phyloP scores from a whole-genome alignment of 768 basidiomycete genomes.

The Trametes gibbosa region DNA sequence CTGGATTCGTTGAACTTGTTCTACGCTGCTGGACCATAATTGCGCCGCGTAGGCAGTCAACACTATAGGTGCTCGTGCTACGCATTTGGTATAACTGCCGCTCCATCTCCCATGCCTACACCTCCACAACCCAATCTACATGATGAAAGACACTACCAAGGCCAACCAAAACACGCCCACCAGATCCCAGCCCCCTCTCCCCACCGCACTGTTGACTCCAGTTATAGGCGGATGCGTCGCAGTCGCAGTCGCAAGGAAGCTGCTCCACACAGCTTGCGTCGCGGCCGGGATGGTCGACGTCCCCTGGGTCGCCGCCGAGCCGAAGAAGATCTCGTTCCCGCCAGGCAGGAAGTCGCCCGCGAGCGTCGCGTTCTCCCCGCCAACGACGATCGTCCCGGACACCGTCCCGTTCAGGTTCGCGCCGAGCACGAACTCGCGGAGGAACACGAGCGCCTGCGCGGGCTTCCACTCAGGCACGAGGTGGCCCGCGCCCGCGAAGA shows the following conservation, averaged over 20 bases:
- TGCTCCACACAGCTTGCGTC: constrained; percentile 32
- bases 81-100: too few species aligned
- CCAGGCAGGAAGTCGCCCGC: constrained; percentile 48
- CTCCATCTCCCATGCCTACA: too few species aligned
- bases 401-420: constrained; percentile 58
- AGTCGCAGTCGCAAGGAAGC: constrained; percentile 29
- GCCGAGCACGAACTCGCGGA: constrained; percentile 68
- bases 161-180: background rate
- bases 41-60: too few species aligned
- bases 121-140: background rate
- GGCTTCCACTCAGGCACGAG: constrained; percentile 38
- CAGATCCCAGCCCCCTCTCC: background rate
- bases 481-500: constrained; percentile 41
- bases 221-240: constrained; percentile 7
- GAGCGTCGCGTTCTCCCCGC: constrained; percentile 50
- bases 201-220: background rate
- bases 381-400: constrained; percentile 37
- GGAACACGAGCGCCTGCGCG: constrained; percentile 56
- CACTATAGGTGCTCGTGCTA: too few species aligned
- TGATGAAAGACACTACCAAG: background rate
- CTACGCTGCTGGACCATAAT: too few species aligned
- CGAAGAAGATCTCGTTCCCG: constrained; percentile 53
- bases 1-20: too few species aligned
- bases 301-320: constrained; percentile 33
- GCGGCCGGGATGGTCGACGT: constrained; percentile 28